phyloP scores from a whole-genome alignment of 148 eudicot genomes.

The Chenopodium formosanum region DNA sequence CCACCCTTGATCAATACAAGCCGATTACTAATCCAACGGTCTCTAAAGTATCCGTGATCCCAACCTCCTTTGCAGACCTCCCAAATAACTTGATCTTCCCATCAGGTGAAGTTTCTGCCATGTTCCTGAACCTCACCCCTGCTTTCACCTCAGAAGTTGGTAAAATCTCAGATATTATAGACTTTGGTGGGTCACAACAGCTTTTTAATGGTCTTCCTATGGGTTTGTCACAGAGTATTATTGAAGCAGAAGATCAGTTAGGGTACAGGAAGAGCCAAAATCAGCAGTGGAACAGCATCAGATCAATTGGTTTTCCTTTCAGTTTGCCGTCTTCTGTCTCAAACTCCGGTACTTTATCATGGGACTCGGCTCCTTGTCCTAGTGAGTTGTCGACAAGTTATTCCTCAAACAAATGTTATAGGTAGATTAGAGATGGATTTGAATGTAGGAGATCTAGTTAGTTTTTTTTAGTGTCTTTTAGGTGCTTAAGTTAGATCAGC shows the following conservation, averaged over 20 bases:
- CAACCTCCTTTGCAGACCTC: slow-evolving; percentile 34
- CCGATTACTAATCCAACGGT: slow-evolving; percentile 26
- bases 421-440: slow-evolving; percentile 15
- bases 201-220: slow-evolving; percentile 38
- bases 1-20: slow-evolving; percentile 40
- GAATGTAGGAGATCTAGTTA: slow-evolving; percentile 14
- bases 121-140: slow-evolving; percentile 48
- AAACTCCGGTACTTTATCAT: slow-evolving; percentile 36
- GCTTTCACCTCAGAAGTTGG: slow-evolving; percentile 16
- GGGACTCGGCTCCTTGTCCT: slow-evolving; percentile 75
- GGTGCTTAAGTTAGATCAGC: slow-evolving; percentile 18
- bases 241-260: slow-evolving; percentile 44
- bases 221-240: slow-evolving; percentile 41
- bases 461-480: background rate
- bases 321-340: slow-evolving; percentile 38
- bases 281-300: slow-evolving; percentile 40
- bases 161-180: slow-evolving; percentile 35
- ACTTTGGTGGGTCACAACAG: slow-evolving; percentile 45
- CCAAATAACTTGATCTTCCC: slow-evolving; percentile 43
- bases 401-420: slow-evolving; percentile 50
- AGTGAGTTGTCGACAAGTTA: slow-evolving; percentile 59
- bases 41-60: slow-evolving; percentile 28
- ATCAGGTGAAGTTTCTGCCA: slow-evolving; percentile 42
- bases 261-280: slow-evolving; percentile 37
- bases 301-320: slow-evolving; percentile 57